Percentiles rank a stretch among this genome's conserved stretches.
Conservation (phyloP, 176 grass and related monocot species). For the Thalia dealbata region DNA sequence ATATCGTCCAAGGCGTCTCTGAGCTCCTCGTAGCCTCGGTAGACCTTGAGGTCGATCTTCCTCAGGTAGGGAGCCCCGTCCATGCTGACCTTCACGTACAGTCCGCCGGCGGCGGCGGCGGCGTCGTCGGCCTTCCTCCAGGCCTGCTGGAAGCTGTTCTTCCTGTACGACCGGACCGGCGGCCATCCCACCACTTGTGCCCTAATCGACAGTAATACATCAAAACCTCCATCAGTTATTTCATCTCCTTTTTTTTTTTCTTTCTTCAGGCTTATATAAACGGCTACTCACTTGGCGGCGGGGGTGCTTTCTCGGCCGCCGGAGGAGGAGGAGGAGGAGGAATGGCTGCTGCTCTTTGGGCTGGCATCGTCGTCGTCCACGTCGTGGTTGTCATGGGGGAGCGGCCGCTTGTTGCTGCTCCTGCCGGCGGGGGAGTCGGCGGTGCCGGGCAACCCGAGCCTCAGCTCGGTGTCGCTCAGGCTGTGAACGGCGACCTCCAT, state of each 20-base stretch:
- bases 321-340: constrained; percentile 8
- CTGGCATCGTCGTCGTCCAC: neutral
- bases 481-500: neutral
- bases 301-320: neutral
- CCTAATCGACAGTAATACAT: constrained; percentile 2
- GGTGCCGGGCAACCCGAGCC: constrained; percentile 52
- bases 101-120: constrained; percentile 10
- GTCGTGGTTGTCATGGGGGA: neutral
- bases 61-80: constrained; percentile 84
- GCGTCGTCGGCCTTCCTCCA: neutral
- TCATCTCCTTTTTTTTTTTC: no score
- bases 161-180: constrained; percentile 65
- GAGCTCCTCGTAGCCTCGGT: constrained; percentile 69
- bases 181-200: constrained; percentile 83
- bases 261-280: no score
- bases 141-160: constrained; percentile 37
- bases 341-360: neutral
- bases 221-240: neutral
- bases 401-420: constrained; percentile 33
- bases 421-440: neutral
- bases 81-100: constrained; percentile 90
- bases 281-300: constrained; percentile 42
- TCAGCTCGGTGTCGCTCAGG: constrained; percentile 58
- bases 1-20: constrained; percentile 53
- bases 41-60: constrained; percentile 75